Conservation (phyloP, 1,284 basidiomycete genomes). For the Schizophyllum commune region DNA sequence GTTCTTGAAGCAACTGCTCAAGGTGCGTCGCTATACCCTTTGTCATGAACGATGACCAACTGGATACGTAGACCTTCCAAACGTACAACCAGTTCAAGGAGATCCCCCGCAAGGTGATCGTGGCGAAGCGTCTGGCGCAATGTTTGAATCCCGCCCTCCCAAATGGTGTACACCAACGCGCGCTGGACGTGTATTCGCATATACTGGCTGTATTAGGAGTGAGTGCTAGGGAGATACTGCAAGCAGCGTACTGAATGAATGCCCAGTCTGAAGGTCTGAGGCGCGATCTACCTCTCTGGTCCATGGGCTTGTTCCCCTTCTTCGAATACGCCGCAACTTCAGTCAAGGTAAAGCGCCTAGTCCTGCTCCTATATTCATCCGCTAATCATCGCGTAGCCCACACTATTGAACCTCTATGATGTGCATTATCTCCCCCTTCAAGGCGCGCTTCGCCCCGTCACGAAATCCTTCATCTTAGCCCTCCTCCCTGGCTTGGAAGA, state of each 20-base stretch:
- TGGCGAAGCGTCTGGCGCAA: conserved; percentile 92
- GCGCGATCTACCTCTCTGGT: conserved; percentile 90
- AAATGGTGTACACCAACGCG: conserved; percentile 93
- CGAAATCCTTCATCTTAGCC: conserved; percentile 91
- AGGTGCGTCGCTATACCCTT: conserved; percentile 44
- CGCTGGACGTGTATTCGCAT: conserved; percentile 92
- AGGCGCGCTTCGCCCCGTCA: conserved; percentile 75
- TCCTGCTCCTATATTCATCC: neutral
- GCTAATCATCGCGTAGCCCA: conserved; percentile 43
- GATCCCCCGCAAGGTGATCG: conserved; percentile 91
- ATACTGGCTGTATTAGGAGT: conserved; percentile 88
- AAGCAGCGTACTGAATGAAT: conserved; percentile 4
- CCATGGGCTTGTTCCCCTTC: conserved; percentile 94
- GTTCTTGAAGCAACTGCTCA: conserved; percentile 91
- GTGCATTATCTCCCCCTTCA: conserved; percentile 87
- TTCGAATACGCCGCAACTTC: conserved; percentile 97
- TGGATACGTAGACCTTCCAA: conserved; percentile 70
- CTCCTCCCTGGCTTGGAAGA: conserved; percentile 92
- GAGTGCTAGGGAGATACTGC: neutral
- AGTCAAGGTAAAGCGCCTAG: conserved; percentile 54
- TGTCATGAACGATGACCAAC: neutral
- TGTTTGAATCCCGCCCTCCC: conserved; percentile 96
- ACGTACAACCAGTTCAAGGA: conserved; percentile 88
- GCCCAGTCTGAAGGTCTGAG: conserved; percentile 78
- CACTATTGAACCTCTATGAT: conserved; percentile 82